Base-by-base conservation (phyloP, 2,329 filamentous ascomycete genomes). In the Orbilia quercus region DNA sequence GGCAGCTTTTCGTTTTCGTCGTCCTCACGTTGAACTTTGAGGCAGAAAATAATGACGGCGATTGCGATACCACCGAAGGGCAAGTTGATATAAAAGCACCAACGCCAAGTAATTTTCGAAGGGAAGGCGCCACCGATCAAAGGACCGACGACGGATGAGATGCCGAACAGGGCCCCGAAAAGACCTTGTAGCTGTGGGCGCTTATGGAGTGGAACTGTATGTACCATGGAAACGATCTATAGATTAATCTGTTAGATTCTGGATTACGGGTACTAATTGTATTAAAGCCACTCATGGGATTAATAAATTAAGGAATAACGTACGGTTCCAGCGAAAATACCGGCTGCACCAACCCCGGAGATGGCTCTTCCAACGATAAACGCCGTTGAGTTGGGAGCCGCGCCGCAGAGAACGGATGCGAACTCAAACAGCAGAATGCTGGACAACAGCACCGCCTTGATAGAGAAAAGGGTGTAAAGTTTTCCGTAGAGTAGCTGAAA, bases 31-130 rank as follows among this genome's bases (percentile, higher is more conserved):
- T 76, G 62, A 5, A 75, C 82, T 12, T 83, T 80, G 73, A 85
- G 82, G 76, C 84, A 83, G 60, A 86, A 79, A 40, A 82, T 78
- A 60, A 87, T 81, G 57, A 83, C 83, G 9, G 83, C 5, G n/a
- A 84, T 80, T 2, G 84, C 83, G 14, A 84, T 79, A 22, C 80
- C 84, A 12, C 85, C 85, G 55, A 87, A 82, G 7, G 85, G 85
- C n/a, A 87, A 81, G 74, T 87, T 87, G 77, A 87, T 84, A 77
- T 84, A 87, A 76, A 87, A 87, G 76, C 85, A 87, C 85, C 85
- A 82, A 3, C 81, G 76, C 81, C 81, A 82, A 6, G 82, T 83
- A 1, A 81, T 80, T 18, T 82, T 79, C 18, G 85, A 82, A 0
- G 84, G 84, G 38, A 86, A 84, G 6, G 78, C 84, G n/a, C 84